Evolutionary conservation across 1,139 yeast genomes (phyloP), one percentile per base, ranked within the genome.

Genomic region (Debaryomyces subglobosus): DNA sequence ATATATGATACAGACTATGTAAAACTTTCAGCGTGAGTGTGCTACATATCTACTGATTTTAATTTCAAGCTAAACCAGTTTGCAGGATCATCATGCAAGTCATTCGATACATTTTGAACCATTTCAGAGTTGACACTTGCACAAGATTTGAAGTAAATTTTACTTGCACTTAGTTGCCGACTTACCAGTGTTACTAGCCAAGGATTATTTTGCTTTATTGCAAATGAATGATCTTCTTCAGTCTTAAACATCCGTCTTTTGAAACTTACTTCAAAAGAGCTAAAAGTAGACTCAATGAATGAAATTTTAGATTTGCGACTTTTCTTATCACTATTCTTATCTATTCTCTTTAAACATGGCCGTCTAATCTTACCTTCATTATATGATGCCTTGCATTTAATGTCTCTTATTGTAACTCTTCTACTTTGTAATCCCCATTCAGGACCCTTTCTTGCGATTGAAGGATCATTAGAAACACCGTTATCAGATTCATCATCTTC

Each of bases 31-130:
- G 21, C 25, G 5, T 20, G 20, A 35, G 27, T 25, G 3, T 8
- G 9, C 20, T 23, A 37, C 15, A 15, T 46, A 21, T 41, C 24
- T 15, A 53, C 35, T 3, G 60, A 55, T 7, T 47, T 38, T n/a
- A 60, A 49, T n/a, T 49, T 47, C n/a, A 59, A 35, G 7, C 51
- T 50, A 43, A 61, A 57, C 59, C 65, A 64, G 12, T 43, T 38
- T 9, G 52, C 50, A 1, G 68, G 64, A 47, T 63, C 55, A n/a
- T 47, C 39, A 13, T 43, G 47, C 23, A 62, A 42, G 3, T 39
- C 21, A 4, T 45, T 46, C 5, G 55, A 46, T 8, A 60, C 47
- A 23, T 16, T 40, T 20, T 20, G 43, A 13, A 32, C 24, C 23
- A 10, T 40, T 3, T 25, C 20, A 2, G 15, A 13, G 18, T 40